A percentile compares a stretch with the other conserved stretches of the same genome.
These are phyloP conservation scores for Echites panduratus DNA, from an alignment of 257 asterid genomes.

Conservation along the genomic window DNA sequence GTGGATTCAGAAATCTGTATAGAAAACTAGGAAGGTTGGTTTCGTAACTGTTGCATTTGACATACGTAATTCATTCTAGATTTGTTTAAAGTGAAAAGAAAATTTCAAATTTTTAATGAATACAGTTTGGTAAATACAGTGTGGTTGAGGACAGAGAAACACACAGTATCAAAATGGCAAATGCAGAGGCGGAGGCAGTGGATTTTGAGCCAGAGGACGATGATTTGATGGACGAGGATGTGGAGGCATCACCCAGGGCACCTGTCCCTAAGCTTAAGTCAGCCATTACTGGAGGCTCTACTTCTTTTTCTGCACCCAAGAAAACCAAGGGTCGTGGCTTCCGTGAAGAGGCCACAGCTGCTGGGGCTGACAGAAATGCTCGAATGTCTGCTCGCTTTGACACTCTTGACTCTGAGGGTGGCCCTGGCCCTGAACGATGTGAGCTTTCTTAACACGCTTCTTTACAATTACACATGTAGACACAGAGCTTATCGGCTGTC, in stretches of 20 bases:
- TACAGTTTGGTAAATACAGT: no score
- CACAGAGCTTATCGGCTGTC: background rate
- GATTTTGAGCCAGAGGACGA: constrained; percentile 98
- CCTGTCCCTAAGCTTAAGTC: constrained; percentile 70
- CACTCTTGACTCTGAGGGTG: constrained; percentile 69
- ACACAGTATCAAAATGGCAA: constrained; percentile 49
- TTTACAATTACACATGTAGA: background rate
- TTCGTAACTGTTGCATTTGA: no score
- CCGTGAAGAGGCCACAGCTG: constrained; percentile 57
- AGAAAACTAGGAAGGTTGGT: no score
- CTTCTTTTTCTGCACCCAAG: constrained; percentile 53
- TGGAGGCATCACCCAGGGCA: constrained; percentile 45
- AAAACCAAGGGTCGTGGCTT: constrained; percentile 96
- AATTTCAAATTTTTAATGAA: no score
- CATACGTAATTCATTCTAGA: no score
- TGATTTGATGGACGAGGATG: constrained; percentile 94
- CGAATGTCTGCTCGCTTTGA: constrained; percentile 90
- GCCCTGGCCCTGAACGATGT: constrained; percentile 99
- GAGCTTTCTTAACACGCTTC: constrained; percentile 12
- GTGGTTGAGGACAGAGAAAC: background rate
- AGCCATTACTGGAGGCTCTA: constrained; percentile 68
- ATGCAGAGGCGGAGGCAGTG: constrained; percentile 77
- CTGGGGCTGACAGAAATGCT: constrained; percentile 79
- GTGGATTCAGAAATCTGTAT: no score
- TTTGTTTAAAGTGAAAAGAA: no score